Evolutionary conservation across 768 basidiomycete genomes (phyloP).

Genomic region (Tylopilus plumbeoviolaceoides): DNA sequence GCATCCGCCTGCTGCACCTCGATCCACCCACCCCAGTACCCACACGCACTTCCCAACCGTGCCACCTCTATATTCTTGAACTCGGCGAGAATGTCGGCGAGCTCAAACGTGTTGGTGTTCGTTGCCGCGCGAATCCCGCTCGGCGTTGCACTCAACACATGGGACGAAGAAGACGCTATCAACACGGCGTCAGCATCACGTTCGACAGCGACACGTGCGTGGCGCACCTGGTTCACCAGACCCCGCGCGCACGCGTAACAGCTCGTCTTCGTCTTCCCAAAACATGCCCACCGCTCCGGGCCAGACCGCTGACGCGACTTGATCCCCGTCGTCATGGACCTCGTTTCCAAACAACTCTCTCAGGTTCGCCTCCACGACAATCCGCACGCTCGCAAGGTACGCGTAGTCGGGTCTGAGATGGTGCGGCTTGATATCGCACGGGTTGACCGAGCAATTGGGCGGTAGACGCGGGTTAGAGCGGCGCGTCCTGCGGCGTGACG

Average conservation of each 20-base stretch:
- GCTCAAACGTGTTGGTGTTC: conserved; percentile 1
- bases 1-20: conserved; percentile 5
- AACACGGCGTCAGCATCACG: neutral
- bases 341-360: conserved; percentile 31
- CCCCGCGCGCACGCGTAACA: neutral
- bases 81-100: conserved; percentile 23
- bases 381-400: conserved; percentile 47
- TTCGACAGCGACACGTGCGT: neutral
- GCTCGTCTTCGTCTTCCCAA: conserved; percentile 27
- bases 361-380: conserved; percentile 50
- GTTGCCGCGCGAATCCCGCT: neutral
- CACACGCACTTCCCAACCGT: conserved; percentile 40
- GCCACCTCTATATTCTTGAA: conserved; percentile 34
- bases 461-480: conserved; percentile 16
- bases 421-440: conserved; percentile 20
- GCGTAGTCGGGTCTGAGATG: conserved; percentile 46
- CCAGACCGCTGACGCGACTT: neutral
- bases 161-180: neutral
- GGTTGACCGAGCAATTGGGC: conserved; percentile 13
- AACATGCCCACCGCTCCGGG: conserved; percentile 17
- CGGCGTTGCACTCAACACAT: neutral
- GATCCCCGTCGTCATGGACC: neutral
- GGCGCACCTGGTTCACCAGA: conserved; percentile 7
- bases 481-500: conserved; percentile 16
- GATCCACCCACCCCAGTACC: conserved; percentile 36